phyloP scores from a whole-genome alignment of 2,329 filamentous ascomycete species.

The Myriosclerotinia scirpicola region DNA sequence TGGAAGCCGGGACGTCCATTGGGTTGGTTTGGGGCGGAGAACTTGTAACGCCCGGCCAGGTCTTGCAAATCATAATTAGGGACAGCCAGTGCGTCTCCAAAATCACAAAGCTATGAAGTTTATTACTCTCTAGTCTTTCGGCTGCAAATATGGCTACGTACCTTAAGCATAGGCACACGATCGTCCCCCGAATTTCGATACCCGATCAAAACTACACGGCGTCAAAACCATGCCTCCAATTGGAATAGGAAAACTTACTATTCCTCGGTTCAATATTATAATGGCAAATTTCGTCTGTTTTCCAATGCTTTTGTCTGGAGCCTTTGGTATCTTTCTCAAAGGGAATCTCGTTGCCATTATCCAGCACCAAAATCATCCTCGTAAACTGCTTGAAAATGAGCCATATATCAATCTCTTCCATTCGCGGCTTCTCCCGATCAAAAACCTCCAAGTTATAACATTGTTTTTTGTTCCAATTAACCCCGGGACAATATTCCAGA shows the following conservation, averaged over 20 bases:
- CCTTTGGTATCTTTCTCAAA: fast-evolving
- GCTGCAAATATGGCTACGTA: neutral
- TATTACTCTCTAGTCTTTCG: neutral
- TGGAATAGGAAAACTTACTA: neutral
- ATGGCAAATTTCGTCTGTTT: constrained; percentile 4
- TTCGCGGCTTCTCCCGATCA: neutral
- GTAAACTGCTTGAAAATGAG: constrained; percentile 7
- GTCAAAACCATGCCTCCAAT: neutral
- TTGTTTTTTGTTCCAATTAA: neutral
- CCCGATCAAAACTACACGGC: constrained; percentile 13
- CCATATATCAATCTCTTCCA: constrained; percentile 15
- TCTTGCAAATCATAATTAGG: neutral
- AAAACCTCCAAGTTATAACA: neutral
- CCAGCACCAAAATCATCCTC: constrained; percentile 15
- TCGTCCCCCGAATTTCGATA: neutral
- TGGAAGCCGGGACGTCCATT: neutral
- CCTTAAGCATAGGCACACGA: constrained; percentile 11
- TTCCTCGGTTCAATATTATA: constrained; percentile 12
- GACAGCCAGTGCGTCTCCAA: neutral
- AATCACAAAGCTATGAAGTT: constrained; percentile 19
- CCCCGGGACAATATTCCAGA: constrained; percentile 11
- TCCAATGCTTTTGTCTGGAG: neutral
- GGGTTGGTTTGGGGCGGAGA: neutral
- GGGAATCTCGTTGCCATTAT: neutral
- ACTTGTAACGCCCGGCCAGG: neutral